Percentiles rank a stretch among this genome's conserved stretches.
phyloP scores from a whole-genome alignment of 352 stramenopile species.

The Globisporangium alternatum region DNA sequence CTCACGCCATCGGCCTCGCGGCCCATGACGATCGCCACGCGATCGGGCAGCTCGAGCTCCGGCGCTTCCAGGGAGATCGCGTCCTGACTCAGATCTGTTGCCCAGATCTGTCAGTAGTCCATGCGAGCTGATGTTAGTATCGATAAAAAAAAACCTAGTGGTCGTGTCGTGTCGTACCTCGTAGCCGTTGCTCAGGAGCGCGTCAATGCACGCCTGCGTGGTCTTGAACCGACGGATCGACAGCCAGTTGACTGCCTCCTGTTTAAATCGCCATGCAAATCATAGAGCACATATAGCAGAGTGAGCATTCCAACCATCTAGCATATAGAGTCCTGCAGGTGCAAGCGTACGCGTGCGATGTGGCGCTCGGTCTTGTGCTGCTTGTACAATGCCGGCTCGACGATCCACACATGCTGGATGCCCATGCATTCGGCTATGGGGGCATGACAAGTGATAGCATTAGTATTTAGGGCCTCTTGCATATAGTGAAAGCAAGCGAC shows the following conservation, averaged over 20 bases:
- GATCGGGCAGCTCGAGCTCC: slow-evolving; percentile 46
- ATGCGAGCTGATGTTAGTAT: not conserved
- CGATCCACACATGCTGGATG: slow-evolving; percentile 78
- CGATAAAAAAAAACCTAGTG: not conserved
- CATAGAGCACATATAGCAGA: not conserved
- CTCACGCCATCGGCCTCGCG: slow-evolving; percentile 83
- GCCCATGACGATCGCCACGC: slow-evolving; percentile 87
- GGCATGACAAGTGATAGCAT: not conserved
- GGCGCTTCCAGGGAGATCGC: slow-evolving; percentile 30
- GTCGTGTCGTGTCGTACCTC: slow-evolving; percentile 5
- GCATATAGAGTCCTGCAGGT: no score
- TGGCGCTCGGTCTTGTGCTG: slow-evolving; percentile 26
- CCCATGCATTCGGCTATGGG: slow-evolving; percentile 35
- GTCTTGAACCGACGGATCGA: slow-evolving; percentile 74
- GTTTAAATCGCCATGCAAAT: not conserved
- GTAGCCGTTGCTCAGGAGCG: slow-evolving; percentile 37
- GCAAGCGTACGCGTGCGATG: slow-evolving; percentile 26
- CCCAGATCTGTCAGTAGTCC: slow-evolving; percentile 62
- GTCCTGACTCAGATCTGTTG: slow-evolving; percentile 70
- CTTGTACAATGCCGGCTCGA: slow-evolving; percentile 33
- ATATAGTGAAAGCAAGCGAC: not conserved
- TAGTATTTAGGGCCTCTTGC: no score
- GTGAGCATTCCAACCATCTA: slow-evolving; percentile 5
- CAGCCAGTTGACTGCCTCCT: slow-evolving; percentile 53
- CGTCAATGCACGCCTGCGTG: slow-evolving; percentile 59